These are phyloP conservation scores for Artemisia argyi DNA, from an alignment of 129 eudicot species.

Conservation along the genomic window DNA sequence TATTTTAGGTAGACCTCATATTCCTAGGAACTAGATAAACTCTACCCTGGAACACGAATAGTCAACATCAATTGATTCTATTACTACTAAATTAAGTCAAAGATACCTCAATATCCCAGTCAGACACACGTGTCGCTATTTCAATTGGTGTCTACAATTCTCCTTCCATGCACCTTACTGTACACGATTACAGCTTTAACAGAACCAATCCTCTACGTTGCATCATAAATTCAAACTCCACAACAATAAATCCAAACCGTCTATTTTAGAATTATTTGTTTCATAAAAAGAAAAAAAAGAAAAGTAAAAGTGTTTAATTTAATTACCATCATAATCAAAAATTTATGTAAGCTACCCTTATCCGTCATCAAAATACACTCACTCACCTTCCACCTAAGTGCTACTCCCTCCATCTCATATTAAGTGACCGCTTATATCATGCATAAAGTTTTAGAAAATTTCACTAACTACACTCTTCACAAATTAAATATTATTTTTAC, in stretches of 20 bases:
- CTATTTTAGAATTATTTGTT: background rate
- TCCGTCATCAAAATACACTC: too few relatives aligned
- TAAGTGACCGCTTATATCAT: too few relatives aligned
- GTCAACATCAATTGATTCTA: slow-evolving; percentile 30
- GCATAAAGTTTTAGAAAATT: too few relatives aligned
- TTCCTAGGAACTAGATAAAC: slow-evolving; percentile 16
- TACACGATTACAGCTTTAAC: slow-evolving; percentile 15
- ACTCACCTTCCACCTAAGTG: too few relatives aligned
- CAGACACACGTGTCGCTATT: slow-evolving; percentile 26
- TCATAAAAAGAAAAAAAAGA: too few relatives aligned
- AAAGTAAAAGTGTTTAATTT: too few relatives aligned
- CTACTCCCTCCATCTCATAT: too few relatives aligned
- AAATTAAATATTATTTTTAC: too few relatives aligned
- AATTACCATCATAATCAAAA: too few relatives aligned
- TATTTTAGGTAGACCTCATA: slow-evolving; percentile 13
- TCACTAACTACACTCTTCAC: too few relatives aligned
- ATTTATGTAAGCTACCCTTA: too few relatives aligned
- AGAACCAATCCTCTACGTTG: slow-evolving; percentile 10
- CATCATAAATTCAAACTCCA: background rate
- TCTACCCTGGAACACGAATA: slow-evolving; percentile 9
- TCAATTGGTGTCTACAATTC: background rate
- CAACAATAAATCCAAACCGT: slow-evolving; percentile 30
- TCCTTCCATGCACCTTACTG: slow-evolving; percentile 12
- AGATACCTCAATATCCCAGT: slow-evolving; percentile 4
- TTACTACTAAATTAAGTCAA: slow-evolving; percentile 15